A percentile compares a stretch with the other conserved stretches of the same genome.
phyloP scores from a whole-genome alignment of 805 yeast genomes.

The Diddensiella transvaalensis region DNA sequence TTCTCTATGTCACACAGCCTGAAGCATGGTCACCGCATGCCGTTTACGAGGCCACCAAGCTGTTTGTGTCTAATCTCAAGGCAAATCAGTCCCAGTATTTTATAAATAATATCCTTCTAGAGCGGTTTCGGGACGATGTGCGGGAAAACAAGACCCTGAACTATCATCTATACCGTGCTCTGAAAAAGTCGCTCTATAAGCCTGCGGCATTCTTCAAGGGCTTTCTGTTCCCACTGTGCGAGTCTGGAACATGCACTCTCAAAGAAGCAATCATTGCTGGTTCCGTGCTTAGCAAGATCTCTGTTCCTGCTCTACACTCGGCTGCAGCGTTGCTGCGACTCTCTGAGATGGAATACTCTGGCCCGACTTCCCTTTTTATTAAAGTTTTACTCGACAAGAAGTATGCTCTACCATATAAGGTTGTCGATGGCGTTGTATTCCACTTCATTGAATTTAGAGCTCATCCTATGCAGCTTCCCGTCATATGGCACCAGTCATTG shows the following conservation, averaged over 20 bases:
- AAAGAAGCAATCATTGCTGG: constrained; percentile 96
- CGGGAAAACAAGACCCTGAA: constrained; percentile 55
- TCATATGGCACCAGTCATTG: constrained; percentile 97
- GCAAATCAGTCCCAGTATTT: constrained; percentile 87
- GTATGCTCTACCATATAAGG: constrained; percentile 95
- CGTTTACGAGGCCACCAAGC: constrained; percentile 87
- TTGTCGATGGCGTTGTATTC: constrained; percentile 88
- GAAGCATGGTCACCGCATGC: constrained; percentile 94
- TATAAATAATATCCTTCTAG: constrained; percentile 46
- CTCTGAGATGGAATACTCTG: constrained; percentile 75
- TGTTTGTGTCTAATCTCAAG: constrained; percentile 85
- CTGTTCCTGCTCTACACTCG: constrained; percentile 93
- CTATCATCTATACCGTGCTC: constrained; percentile 87
- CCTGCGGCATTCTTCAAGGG: constrained; percentile 99
- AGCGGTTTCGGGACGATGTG: constrained; percentile 40
- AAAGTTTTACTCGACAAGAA: constrained; percentile 87
- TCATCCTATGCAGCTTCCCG: constrained; percentile 56
- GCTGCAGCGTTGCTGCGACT: constrained; percentile 90
- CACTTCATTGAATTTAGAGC: constrained; percentile 87
- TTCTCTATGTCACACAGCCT: constrained; percentile 88
- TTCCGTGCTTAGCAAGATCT: constrained; percentile 81
- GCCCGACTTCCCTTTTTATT: constrained; percentile 87
- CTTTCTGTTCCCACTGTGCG: constrained; percentile 84
- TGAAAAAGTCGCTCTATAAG: constrained; percentile 89
- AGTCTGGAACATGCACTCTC: constrained; percentile 73